A percentile compares a stretch with the other conserved stretches of the same genome.
These are phyloP conservation scores for Aspergillus cejpii DNA, from an alignment of 2,329 filamentous ascomycete genomes.

Conservation along the genomic window DNA sequence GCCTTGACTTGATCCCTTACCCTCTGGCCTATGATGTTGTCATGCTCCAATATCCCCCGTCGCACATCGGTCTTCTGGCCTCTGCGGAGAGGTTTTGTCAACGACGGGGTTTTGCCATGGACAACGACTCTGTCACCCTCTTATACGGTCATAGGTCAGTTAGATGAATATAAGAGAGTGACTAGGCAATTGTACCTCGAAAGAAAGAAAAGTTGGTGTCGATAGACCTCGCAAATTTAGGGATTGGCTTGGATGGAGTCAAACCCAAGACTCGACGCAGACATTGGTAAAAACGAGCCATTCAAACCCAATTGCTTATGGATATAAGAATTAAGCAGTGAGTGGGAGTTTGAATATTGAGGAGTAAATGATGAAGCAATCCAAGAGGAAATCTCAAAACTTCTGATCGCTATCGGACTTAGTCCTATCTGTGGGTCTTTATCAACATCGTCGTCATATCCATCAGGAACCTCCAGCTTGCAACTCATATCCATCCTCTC, in stretches of 20 bases:
- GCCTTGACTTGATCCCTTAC: slow-evolving; percentile 55
- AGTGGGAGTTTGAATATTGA: too few relatives aligned
- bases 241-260: slow-evolving; percentile 13
- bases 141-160: slow-evolving; percentile 10
- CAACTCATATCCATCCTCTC: too few relatives aligned
- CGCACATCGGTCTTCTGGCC: slow-evolving; percentile 33
- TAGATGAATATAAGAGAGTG: not conserved
- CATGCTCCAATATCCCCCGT: slow-evolving; percentile 37
- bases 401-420: not conserved
- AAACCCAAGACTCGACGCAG: slow-evolving; percentile 28
- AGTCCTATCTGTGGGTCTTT: not conserved
- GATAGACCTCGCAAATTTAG: slow-evolving; percentile 24
- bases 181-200: slow-evolving; percentile 24
- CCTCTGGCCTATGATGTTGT: slow-evolving; percentile 58
- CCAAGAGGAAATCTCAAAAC: not conserved
- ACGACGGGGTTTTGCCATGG: slow-evolving; percentile 33
- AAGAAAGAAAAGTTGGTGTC: slow-evolving; percentile 37
- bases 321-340: not conserved
- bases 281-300: slow-evolving; percentile 33
- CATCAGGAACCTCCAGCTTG: too few relatives aligned
- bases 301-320: slow-evolving; percentile 14
- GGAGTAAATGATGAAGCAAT: not conserved
- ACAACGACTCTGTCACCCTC: slow-evolving; percentile 43
- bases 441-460: not conserved
- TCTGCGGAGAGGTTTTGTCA: slow-evolving; percentile 39